phyloP scores from a whole-genome alignment of 1,139 yeast species.

The Protomyces inundatus region DNA sequence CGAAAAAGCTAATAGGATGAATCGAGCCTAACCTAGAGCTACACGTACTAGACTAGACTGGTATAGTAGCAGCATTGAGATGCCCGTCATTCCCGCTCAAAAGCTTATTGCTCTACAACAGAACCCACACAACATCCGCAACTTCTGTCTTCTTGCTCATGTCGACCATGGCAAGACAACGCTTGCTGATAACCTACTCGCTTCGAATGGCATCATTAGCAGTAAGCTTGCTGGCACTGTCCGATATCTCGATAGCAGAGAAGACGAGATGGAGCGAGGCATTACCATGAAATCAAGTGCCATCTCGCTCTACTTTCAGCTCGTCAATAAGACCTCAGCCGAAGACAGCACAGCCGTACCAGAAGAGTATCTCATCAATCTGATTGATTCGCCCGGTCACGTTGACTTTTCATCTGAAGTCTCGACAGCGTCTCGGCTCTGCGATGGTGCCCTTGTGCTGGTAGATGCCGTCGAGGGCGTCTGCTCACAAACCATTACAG shows the following conservation, averaged over 20 bases:
- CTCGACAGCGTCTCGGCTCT: conserved; percentile 86
- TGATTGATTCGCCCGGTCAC: conserved; percentile 98
- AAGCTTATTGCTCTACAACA: conserved; percentile 62
- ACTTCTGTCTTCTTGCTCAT: conserved; percentile 93
- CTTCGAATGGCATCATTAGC: conserved; percentile 94
- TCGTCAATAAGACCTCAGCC: conserved; percentile 1
- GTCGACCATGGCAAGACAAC: conserved; percentile 98
- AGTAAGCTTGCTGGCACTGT: conserved; percentile 93
- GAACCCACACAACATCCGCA: conserved; percentile 66
- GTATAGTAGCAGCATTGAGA: neutral
- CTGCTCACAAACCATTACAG: conserved; percentile 77
- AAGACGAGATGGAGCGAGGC: conserved; percentile 82
- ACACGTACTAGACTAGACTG: no score
- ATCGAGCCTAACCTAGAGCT: no score
- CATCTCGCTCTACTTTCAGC: conserved; percentile 67
- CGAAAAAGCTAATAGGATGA: neutral
- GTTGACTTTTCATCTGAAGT: conserved; percentile 96
- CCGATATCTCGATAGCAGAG: conserved; percentile 84
- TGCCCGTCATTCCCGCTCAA: conserved; percentile 49
- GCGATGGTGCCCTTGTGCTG: conserved; percentile 93
- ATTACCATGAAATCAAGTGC: conserved; percentile 91
- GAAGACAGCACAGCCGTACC: neutral
- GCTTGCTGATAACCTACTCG: conserved; percentile 81
- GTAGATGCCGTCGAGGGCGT: conserved; percentile 99
- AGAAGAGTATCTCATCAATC: conserved; percentile 76